phyloP scores from a whole-genome alignment of 352 stramenopile genomes.

The Thalassiosira delicatula region DNA sequence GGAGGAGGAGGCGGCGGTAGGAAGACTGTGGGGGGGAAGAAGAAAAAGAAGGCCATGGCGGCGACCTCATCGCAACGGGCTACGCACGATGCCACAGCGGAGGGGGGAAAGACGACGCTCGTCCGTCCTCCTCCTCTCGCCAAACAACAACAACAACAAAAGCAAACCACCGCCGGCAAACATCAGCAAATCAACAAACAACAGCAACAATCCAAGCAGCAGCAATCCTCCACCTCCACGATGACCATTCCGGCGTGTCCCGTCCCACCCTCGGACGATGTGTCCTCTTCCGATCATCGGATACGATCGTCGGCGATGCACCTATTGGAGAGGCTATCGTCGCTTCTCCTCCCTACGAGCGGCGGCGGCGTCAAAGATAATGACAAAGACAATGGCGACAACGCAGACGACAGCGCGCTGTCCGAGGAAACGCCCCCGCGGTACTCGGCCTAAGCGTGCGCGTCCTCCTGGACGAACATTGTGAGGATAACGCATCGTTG shows the following conservation, averaged over 20 bases:
- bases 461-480: conserved; percentile 93
- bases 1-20: neutral
- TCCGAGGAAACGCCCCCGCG: conserved; percentile 90
- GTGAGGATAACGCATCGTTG: conserved; percentile 96
- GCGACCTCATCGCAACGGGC: neutral
- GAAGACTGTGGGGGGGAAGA: conserved; percentile 5
- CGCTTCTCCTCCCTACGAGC: neutral
- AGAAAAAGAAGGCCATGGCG: conserved; percentile 36
- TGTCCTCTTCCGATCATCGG: neutral
- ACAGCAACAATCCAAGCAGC: neutral
- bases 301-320: conserved; percentile 12
- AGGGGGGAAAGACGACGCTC: neutral
- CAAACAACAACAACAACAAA: too few species aligned
- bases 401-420: conserved; percentile 91
- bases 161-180: too few species aligned
- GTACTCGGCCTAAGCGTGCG: conserved; percentile 92
- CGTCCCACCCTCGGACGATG: conserved; percentile 1
- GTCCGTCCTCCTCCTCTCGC: too few species aligned
- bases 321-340: conserved; percentile 19
- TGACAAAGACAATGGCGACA: too few species aligned
- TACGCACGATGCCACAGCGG: neutral
- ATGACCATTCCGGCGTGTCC: conserved; percentile 15
- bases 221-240: neutral
- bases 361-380: too few species aligned
- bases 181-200: neutral